Percentiles rank a stretch among this genome's conserved stretches.
Conservation (phyloP, 495 filamentous ascomycete species). For the Trichoderma gamsii region DNA sequence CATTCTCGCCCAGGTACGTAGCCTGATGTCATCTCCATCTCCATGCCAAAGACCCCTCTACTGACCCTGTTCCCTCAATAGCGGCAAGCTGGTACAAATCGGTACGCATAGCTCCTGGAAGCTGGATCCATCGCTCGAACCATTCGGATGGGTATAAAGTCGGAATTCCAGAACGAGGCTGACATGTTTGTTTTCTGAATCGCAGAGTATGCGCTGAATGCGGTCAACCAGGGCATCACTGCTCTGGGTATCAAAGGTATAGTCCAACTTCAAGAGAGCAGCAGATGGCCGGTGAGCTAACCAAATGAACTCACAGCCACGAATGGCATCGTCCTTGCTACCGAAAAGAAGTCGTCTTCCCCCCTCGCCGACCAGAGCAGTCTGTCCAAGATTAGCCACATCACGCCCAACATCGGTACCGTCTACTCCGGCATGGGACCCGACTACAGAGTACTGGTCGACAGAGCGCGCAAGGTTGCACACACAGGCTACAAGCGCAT, state of each 20-base stretch:
- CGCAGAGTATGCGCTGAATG: constrained; percentile 96
- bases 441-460: constrained; percentile 94
- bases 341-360: constrained; percentile 98
- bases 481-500: constrained; percentile 99
- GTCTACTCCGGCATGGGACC: constrained; percentile 99
- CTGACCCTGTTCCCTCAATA: constrained; percentile 47
- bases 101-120: constrained; percentile 41
- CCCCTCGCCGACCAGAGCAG: constrained; percentile 90
- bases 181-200: neutral
- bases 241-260: constrained; percentile 96
- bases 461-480: constrained; percentile 96
- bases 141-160: too few relatives aligned
- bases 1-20: constrained; percentile 96
- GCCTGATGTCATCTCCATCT: constrained; percentile 15
- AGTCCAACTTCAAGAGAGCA: neutral
- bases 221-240: constrained; percentile 98
- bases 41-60: constrained; percentile 17
- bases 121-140: neutral
- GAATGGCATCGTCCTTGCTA: constrained; percentile 97
- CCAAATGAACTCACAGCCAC: constrained; percentile 55
- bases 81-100: constrained; percentile 89
- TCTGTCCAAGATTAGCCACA: constrained; percentile 92
- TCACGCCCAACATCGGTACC: constrained; percentile 99
- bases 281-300: neutral
- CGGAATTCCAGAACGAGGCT: neutral